These are phyloP conservation scores for Sugiyamaella lignohabitans DNA, from an alignment of 805 yeast species.

Conservation along the genomic window DNA sequence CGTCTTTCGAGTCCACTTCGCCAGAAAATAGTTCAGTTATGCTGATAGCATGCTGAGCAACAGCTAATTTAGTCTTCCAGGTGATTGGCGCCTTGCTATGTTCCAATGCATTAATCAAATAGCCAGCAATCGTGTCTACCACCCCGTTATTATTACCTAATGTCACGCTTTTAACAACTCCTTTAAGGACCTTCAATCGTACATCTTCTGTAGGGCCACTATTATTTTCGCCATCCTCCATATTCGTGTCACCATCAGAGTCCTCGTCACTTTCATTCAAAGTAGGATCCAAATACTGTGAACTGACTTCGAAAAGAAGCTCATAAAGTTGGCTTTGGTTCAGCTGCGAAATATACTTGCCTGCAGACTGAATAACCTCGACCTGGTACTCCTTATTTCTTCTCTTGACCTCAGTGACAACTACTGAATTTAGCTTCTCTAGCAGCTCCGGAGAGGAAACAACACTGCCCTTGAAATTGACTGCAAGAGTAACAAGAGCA, in stretches of 20 bases:
- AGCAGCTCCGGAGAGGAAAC: constrained; percentile 27
- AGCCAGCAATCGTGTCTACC: constrained; percentile 29
- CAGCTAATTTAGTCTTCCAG: constrained; percentile 55
- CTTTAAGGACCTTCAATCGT: constrained; percentile 1
- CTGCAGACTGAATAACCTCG: constrained; percentile 47
- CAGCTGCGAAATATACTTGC: constrained; percentile 41
- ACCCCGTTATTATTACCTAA: constrained; percentile 21
- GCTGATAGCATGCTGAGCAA: constrained; percentile 31
- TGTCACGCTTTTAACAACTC: constrained; percentile 1
- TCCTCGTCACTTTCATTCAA: constrained; percentile 37
- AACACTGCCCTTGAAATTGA: constrained; percentile 39
- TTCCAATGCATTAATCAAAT: constrained; percentile 28
- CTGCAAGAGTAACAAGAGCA: constrained; percentile 56
- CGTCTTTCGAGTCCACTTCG: constrained; percentile 4
- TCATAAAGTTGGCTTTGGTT: constrained; percentile 31
- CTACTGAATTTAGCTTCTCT: constrained; percentile 38
- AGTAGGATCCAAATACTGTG: constrained; percentile 34
- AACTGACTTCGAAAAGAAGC: constrained; percentile 31
- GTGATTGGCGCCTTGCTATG: constrained; percentile 34
- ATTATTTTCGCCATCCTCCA: constrained; percentile 14
- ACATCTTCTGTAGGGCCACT: constrained; percentile 1
- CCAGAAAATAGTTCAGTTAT: constrained; percentile 26
- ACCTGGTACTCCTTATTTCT: constrained; percentile 59
- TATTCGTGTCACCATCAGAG: constrained; percentile 31
- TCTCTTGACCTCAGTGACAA: constrained; percentile 57